These are phyloP conservation scores for Xylaria sp. DNA, from an alignment of 2,329 filamentous ascomycete species.

Conservation along the genomic window DNA sequence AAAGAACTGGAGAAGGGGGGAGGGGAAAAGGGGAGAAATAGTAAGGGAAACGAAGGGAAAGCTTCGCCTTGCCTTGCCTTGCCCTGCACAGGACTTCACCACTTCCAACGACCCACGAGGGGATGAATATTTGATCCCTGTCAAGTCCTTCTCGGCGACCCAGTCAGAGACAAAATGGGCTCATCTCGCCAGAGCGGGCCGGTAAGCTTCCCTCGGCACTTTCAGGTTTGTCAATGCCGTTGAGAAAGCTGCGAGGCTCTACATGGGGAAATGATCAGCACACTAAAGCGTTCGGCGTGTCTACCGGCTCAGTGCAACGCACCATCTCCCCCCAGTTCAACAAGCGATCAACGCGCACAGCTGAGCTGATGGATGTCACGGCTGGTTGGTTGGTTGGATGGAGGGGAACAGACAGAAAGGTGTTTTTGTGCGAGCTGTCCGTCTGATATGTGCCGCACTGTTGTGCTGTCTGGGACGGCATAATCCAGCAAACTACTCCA, in stretches of 20 bases:
- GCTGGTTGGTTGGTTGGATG: constrained; percentile 10
- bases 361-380: constrained; percentile 28
- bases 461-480: constrained; percentile 35
- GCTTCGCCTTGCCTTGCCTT: constrained; percentile 25
- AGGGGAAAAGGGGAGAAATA: background rate
- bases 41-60: background rate
- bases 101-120: constrained; percentile 17
- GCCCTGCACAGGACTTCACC: constrained; percentile 25
- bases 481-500: constrained; percentile 31
- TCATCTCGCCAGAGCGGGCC: constrained; percentile 38
- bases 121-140: constrained; percentile 26
- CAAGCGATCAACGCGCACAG: constrained; percentile 34
- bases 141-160: constrained; percentile 25
- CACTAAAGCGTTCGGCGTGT: constrained; percentile 34
- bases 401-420: constrained; percentile 26
- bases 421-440: constrained; percentile 30
- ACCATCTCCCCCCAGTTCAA: constrained; percentile 24
- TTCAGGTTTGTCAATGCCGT: constrained; percentile 39
- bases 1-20: constrained; percentile 3
- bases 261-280: constrained; percentile 31
- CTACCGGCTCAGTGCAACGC: constrained; percentile 38
- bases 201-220: constrained; percentile 39
- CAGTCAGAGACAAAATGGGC: constrained; percentile 31
- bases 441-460: constrained; percentile 37
- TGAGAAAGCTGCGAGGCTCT: constrained; percentile 34